Percentiles rank a stretch among this genome's conserved stretches.
Evolutionary conservation across 202 grass and related monocot species (phyloP).

Genomic region (Tripidium arundinaceum): DNA sequence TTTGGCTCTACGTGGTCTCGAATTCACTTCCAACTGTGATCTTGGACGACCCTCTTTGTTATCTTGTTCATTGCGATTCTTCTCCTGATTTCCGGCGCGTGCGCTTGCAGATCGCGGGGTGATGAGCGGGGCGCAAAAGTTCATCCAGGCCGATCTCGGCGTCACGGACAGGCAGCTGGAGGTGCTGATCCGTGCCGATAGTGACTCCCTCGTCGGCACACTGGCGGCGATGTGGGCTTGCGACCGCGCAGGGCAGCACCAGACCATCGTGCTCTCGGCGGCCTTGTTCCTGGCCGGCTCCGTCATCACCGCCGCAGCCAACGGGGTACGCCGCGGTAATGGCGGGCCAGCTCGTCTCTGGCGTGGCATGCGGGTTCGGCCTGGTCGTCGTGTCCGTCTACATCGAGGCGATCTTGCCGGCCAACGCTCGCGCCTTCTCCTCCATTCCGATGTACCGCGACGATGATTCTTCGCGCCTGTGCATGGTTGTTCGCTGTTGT

Average conservation of each 20-base stretch:
- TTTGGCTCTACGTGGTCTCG: too few species aligned
- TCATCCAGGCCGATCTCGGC: slow-evolving; percentile 55
- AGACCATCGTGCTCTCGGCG: slow-evolving; percentile 53
- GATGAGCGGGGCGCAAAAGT: slow-evolving; percentile 82
- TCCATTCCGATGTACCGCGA: too few species aligned
- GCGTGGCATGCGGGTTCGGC: slow-evolving; percentile 57
- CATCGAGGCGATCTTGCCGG: slow-evolving; percentile 64
- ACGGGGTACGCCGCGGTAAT: slow-evolving; percentile 62
- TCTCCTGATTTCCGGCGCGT: too few species aligned
- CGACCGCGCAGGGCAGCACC: slow-evolving; percentile 54
- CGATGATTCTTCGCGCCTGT: too few species aligned
- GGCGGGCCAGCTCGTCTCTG: slow-evolving; percentile 47
- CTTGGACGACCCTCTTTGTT: too few species aligned
- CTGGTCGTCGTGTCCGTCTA: slow-evolving; percentile 65
- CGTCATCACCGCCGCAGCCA: slow-evolving; percentile 46
- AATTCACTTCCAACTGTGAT: too few species aligned
- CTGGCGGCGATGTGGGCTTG: slow-evolving; percentile 65
- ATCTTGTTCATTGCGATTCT: too few species aligned
- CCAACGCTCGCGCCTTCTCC: slow-evolving; percentile 56
- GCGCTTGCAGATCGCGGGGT: slow-evolving; percentile 59
- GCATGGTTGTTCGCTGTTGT: too few species aligned
- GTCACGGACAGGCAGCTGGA: slow-evolving; percentile 70
- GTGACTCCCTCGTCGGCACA: slow-evolving; percentile 64
- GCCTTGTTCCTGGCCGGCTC: slow-evolving; percentile 74
- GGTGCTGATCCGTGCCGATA: slow-evolving; percentile 62